Conservation (phyloP, 345 rosid species). For the Garcia nutans region DNA sequence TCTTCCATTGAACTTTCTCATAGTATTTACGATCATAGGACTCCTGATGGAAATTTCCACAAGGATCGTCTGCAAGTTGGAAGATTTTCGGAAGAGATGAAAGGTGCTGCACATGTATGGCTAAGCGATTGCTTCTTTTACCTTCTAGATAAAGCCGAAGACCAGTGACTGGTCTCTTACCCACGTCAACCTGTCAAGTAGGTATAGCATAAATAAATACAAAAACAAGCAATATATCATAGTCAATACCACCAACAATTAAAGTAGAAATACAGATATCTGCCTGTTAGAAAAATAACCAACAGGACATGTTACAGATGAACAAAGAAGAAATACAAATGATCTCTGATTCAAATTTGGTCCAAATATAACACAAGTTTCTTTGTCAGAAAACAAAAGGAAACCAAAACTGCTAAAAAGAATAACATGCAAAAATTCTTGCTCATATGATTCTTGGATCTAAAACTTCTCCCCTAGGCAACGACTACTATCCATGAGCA, state of each 20-base stretch:
- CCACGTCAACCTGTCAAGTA: slow-evolving; percentile 76
- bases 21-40: slow-evolving; percentile 62
- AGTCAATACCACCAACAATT: neutral
- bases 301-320: neutral
- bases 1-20: slow-evolving; percentile 94
- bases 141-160: slow-evolving; percentile 95
- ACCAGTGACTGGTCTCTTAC: slow-evolving; percentile 92
- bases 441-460: neutral
- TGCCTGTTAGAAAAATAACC: neutral
- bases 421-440: neutral
- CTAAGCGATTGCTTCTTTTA: slow-evolving; percentile 75
- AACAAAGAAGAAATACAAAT: neutral
- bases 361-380: neutral
- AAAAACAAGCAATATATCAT: too few species aligned
- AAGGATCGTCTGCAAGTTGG: slow-evolving; percentile 71
- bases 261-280: neutral
- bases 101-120: slow-evolving; percentile 90
- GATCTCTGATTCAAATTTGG: neutral
- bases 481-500: too few species aligned
- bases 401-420: neutral
- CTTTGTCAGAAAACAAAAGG: neutral
- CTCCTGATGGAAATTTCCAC: slow-evolving; percentile 45
- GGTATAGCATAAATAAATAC: too few species aligned
- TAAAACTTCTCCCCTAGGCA: neutral
- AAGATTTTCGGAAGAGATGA: slow-evolving; percentile 88